Conservation (phyloP, 805 yeast species). For the Yamadazyma nakazawae region DNA sequence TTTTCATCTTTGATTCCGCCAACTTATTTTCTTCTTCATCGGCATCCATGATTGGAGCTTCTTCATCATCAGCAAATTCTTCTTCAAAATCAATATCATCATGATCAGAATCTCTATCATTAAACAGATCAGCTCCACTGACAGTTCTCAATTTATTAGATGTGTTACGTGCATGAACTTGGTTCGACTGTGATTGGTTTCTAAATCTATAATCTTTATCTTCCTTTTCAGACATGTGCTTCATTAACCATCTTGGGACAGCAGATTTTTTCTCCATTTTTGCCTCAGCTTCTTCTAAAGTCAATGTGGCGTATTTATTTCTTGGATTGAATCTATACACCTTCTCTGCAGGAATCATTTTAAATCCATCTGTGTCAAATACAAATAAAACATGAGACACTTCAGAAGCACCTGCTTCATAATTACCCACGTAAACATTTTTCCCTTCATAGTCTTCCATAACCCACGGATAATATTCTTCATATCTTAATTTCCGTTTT, state of each 20-base stretch:
- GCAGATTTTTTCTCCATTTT: constrained; percentile 77
- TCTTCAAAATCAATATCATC: constrained; percentile 95
- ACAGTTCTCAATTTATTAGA: constrained; percentile 36
- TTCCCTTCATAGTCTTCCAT: constrained; percentile 93
- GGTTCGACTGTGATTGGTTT: constrained; percentile 12
- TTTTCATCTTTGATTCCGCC: constrained; percentile 78
- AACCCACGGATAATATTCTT: constrained; percentile 98
- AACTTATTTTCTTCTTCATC: constrained; percentile 92
- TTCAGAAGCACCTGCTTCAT: constrained; percentile 86
- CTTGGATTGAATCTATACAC: constrained; percentile 91
- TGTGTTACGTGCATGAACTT: constrained; percentile 3
- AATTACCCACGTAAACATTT: constrained; percentile 93
- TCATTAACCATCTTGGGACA: constrained; percentile 95
- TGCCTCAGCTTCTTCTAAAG: constrained; percentile 94
- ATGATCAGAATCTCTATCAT: constrained; percentile 67
- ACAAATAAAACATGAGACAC: constrained; percentile 77
- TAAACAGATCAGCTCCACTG: constrained; percentile 40
- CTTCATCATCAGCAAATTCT: constrained; percentile 98
- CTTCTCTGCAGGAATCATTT: constrained; percentile 92
- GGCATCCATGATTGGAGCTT: constrained; percentile 96
- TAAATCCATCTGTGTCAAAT: constrained; percentile 83
- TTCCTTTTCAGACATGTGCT: constrained; percentile 66
- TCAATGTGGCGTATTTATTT: constrained; percentile 88
- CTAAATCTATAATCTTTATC: constrained; percentile 47
- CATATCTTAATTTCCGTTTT: constrained; percentile 82